phyloP scores from a whole-genome alignment of 176 grass and related monocot genomes.

The Rhipidocladum racemiflorum region DNA sequence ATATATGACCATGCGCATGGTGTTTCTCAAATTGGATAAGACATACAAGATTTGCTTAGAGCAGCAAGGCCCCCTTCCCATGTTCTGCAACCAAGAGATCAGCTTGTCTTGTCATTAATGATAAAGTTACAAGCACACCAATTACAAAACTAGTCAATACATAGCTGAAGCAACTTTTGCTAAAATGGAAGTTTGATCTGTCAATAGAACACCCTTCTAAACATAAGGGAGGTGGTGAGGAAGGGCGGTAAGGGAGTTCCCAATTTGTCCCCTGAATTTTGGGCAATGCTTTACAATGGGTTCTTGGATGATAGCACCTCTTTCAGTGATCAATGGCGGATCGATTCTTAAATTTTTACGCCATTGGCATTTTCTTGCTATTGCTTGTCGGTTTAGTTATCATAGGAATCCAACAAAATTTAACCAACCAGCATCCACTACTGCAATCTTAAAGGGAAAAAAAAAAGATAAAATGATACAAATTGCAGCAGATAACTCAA shows the following conservation, averaged over 20 bases:
- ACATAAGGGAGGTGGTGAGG: not conserved
- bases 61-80: not conserved
- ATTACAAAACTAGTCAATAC: conserved; percentile 11
- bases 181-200: not conserved
- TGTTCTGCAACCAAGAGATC: not conserved
- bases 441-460: not conserved
- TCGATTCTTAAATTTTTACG: not conserved
- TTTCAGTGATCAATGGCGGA: not conserved
- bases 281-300: not conserved
- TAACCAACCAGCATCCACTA: conserved; percentile 34
- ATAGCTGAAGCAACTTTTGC: not conserved
- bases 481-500: conserved; percentile 28
- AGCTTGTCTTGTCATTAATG: not conserved
- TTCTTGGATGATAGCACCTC: not conserved
- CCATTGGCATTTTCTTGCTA: not conserved
- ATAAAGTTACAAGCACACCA: not conserved
- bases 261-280: not conserved
- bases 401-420: conserved; percentile 24
- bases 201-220: not conserved
- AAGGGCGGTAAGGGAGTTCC: too few species aligned
- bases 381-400: conserved; percentile 5
- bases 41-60: not conserved
- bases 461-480: not conserved
- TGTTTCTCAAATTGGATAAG: not conserved
- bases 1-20: not conserved